Evolutionary conservation across 2,329 filamentous ascomycete genomes (phyloP), one percentile per base, ranked within the genome.

Genomic region (Aspergillus proliferans): DNA sequence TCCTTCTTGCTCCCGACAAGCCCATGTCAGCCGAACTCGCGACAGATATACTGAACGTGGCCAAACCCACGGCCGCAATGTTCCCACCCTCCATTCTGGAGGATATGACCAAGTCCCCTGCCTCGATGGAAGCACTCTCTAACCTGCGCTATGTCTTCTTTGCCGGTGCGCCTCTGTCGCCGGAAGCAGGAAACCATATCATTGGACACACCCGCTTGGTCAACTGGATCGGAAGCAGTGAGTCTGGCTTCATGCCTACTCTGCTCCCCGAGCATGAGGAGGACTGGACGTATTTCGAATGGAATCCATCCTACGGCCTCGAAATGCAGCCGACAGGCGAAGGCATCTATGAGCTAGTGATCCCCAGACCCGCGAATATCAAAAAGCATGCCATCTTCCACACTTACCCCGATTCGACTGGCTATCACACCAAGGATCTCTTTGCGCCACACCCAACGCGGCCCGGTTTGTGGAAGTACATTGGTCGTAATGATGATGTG

Each of bases 391-490:
- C 47, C 8, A 42, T 70, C 18, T 69, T 66, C 50, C 66, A 71
- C 43, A 67, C 64, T 6, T 66, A 65, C 46, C 71, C 71, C 0
- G 59, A 70, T 0, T 46, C 62, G 14, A 51, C 59, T 1, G 55
- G 62, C n/a, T 75, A 69, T 45, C 58, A 48, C 5, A 74, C 68
- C 4, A 69, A 67, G 19, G 73, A 76, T 52, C 52, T 75, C 0
- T 76, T 60, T 40, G 52, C 51, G 1, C 58, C 48, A 14, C 72
- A 76, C 49, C 68, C 73, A 0, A 62, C 53, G 1, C 67, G 68
- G 8, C 53, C 58, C 1, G 52, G 61, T 43, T 53, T 68, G 1
- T 76, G 70, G 67, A 59, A 72, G 1, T 18, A 65, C 9, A 63
- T 60, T n/a, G 41, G 41, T 2, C 50, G 55, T 1, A 42, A 47